A percentile compares a stretch with the other conserved stretches of the same genome.
Conservation (phyloP, 352 stramenopile species). For the Phytophthora pistaciae region DNA sequence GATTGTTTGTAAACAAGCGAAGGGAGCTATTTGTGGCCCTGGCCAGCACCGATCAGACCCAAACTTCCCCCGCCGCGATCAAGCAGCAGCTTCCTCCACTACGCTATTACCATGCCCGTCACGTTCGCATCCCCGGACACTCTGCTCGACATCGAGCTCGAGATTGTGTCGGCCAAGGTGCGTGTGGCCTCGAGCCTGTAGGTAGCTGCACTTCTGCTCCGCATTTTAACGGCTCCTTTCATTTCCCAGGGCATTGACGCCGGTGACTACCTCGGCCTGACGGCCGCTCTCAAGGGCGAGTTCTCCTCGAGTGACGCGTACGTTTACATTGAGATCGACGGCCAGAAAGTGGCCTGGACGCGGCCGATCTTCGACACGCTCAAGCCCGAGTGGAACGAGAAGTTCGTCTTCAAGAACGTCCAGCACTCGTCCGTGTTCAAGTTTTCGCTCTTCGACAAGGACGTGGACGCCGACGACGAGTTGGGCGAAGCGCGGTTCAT, state of each 20-base stretch:
- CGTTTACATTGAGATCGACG: constrained; percentile 36
- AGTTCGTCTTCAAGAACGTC: constrained; percentile 43
- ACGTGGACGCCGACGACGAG: constrained; percentile 37
- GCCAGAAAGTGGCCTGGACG: constrained; percentile 34
- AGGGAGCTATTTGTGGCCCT: neutral
- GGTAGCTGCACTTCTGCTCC: neutral
- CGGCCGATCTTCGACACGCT: constrained; percentile 41
- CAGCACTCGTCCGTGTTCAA: constrained; percentile 34
- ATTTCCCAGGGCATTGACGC: constrained; percentile 27
- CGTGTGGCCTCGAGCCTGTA: neutral
- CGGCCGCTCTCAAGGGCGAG: constrained; percentile 22
- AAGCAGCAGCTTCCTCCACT: neutral
- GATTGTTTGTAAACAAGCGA: neutral
- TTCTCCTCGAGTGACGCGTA: constrained; percentile 45
- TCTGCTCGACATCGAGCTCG: constrained; percentile 38
- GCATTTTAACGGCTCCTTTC: neutral
- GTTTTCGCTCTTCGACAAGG: constrained; percentile 40
- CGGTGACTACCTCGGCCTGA: constrained; percentile 36
- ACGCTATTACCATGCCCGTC: constrained; percentile 1
- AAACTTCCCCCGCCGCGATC: neutral
- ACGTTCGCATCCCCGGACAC: constrained; percentile 6
- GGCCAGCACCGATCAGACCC: neutral
- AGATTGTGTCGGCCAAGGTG: constrained; percentile 44
- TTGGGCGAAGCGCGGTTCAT: constrained; percentile 33
- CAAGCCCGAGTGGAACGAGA: constrained; percentile 45